Base-by-base conservation (phyloP, 306 rosid species). In the Benincasa hispida region DNA sequence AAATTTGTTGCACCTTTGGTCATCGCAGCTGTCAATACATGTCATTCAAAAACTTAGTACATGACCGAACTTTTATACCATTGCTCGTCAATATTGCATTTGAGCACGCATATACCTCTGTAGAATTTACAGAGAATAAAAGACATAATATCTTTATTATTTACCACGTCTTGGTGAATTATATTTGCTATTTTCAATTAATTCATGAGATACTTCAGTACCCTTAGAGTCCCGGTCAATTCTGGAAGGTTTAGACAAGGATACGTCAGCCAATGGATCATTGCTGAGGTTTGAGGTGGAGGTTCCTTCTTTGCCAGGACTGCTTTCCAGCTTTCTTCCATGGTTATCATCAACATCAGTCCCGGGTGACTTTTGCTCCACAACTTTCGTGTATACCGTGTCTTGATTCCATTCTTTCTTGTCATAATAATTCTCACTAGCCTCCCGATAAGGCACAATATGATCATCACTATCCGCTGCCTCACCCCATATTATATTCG, bases 401-500 rank as follows among this genome's bases (percentile, higher is more conserved):
- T 83, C 90, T 63, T 81, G 88, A 76, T 84, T 85, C 86, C 84
- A 79, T 82, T 86, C 90, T 85, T 82, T 86, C 82, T 87, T 90
- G 67, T 83, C 83, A 70, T 63, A 63, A 76, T 74, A 85, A 80
- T 87, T 88, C 68, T 89, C 91, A 79, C 85, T 81, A 82, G 81
- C 88, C 84, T 84, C 89, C 0, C 86, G 85, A 80, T 86, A 90
- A 65, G 96, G 99, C 84, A 92, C 96, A 84, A 92, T 90, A 84
- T 94, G 97, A 79, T 92, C 99, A 86, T 87, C 92, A 75, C 77
- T 86, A 80, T 88, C 96, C 61, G 79, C 83, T 67, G 83, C 86
- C 86, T 91, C 97, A 80, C 84, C 96, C 96, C 97, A 92, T 92
- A 94, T 81, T 89, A 94, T 92, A 85, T 90, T 89, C 22, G 87